Conservation (phyloP, 2,329 filamentous ascomycete species). For the Colletotrichum karsti region DNA sequence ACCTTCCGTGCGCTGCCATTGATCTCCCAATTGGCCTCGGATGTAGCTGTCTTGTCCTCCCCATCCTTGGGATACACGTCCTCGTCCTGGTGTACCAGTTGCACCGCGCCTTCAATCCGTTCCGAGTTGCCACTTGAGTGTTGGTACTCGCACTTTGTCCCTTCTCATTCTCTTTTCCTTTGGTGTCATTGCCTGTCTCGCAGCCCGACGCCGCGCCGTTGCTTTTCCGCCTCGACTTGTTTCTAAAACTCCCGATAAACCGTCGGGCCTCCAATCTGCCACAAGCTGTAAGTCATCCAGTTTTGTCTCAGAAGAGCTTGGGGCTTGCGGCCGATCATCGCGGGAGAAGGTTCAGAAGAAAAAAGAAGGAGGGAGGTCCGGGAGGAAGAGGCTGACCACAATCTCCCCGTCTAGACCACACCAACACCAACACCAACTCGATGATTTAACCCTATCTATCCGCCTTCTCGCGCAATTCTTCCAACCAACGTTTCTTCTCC, state of each 20-base stretch:
- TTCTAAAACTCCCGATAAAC: constrained; percentile 8
- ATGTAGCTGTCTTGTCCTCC: constrained; percentile 12
- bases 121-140: constrained; percentile 19
- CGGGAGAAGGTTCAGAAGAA: constrained; percentile 21
- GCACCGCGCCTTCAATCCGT: not conserved
- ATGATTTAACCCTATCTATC: not conserved
- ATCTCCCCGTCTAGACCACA: constrained; percentile 10
- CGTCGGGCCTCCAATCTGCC: constrained; percentile 3
- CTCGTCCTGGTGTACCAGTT: too few species aligned
- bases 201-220: constrained; percentile 12
- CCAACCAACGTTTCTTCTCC: constrained; percentile 20
- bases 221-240: constrained; percentile 15
- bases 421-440: not conserved
- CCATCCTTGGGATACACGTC: constrained; percentile 5
- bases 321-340: not conserved
- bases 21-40: constrained; percentile 13
- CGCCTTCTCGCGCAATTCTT: not conserved
- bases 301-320: constrained; percentile 7
- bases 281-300: constrained; percentile 14
- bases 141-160: constrained; percentile 7
- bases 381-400: constrained; percentile 24
- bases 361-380: constrained; percentile 14
- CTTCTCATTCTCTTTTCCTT: not conserved
- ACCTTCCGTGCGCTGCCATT: constrained; percentile 17
- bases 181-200: constrained; percentile 4